Conservation (phyloP, 2,329 filamentous ascomycete species). For the Colletotrichum coccodes region DNA sequence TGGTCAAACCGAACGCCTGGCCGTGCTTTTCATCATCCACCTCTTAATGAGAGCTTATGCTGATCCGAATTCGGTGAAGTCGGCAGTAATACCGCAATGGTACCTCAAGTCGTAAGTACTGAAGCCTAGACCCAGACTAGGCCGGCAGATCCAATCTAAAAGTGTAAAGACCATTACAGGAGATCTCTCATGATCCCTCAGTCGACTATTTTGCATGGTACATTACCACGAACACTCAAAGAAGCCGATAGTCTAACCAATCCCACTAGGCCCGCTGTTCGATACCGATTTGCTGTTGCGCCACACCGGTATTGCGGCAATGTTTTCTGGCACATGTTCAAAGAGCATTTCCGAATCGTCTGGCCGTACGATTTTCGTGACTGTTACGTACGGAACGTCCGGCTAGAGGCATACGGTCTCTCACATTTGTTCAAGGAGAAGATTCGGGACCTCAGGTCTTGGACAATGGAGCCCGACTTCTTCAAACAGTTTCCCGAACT, state of each 20-base stretch:
- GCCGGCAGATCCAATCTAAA: not conserved
- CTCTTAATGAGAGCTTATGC: conserved; percentile 39
- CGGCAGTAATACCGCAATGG: not conserved
- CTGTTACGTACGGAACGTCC: conserved; percentile 37
- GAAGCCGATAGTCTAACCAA: not conserved
- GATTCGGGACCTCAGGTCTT: conserved; percentile 38
- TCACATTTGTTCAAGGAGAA: conserved; percentile 36
- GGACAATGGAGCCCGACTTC: conserved; percentile 42
- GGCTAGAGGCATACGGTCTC: conserved; percentile 36
- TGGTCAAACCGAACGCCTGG: conserved; percentile 36
- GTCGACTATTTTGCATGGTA: conserved; percentile 17
- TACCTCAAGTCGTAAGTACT: conserved; percentile 21
- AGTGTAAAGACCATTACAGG: not conserved
- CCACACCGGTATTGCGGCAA: conserved; percentile 44
- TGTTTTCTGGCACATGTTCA: conserved; percentile 41
- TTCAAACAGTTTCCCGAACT: conserved; percentile 41
- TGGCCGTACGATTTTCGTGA: conserved; percentile 40
- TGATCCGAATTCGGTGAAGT: conserved; percentile 33
- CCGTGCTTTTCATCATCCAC: conserved; percentile 38
- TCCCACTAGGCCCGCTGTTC: conserved; percentile 38
- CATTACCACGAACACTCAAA: no score
- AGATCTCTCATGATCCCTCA: not conserved
- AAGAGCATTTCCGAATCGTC: conserved; percentile 34
- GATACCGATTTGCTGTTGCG: conserved; percentile 41
- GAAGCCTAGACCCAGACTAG: not conserved